Conservation (phyloP, 768 basidiomycete species). For the Lentinus brumalis region DNA sequence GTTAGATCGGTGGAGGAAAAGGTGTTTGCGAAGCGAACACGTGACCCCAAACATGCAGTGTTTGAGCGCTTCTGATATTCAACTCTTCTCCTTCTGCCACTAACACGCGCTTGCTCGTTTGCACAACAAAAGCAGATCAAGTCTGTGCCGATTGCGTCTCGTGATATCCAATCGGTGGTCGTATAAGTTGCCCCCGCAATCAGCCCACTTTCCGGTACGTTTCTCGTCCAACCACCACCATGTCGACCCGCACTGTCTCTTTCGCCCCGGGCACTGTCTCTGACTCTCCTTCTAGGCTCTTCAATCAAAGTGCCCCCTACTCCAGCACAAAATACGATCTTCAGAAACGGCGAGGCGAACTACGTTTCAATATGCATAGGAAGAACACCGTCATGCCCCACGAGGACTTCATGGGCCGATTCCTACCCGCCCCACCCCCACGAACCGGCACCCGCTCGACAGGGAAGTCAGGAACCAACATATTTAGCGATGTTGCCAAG, state of each 20-base stretch:
- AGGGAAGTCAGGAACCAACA: neutral
- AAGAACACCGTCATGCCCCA: neutral
- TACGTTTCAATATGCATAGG: constrained; percentile 4
- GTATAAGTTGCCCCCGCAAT: neutral
- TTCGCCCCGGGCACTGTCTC: neutral
- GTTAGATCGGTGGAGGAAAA: too few species aligned
- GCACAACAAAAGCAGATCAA: neutral
- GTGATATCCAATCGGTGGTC: neutral
- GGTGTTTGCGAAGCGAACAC: too few species aligned
- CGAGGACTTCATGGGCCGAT: neutral
- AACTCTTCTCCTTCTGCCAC: too few species aligned
- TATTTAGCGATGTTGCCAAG: neutral
- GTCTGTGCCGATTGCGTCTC: neutral
- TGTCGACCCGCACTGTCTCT: neutral
- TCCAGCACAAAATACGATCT: neutral
- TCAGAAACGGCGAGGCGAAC: neutral
- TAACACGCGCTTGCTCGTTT: too few species aligned
- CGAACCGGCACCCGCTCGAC: neutral
- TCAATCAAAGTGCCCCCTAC: neutral
- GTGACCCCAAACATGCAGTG: too few species aligned
- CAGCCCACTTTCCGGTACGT: neutral
- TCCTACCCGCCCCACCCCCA: neutral
- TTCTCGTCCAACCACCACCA: neutral
- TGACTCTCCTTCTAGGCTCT: neutral
- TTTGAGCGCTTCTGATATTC: too few species aligned